Conservation (phyloP, 352 stramenopile species). For the Globisporangium cylindrosporum region DNA sequence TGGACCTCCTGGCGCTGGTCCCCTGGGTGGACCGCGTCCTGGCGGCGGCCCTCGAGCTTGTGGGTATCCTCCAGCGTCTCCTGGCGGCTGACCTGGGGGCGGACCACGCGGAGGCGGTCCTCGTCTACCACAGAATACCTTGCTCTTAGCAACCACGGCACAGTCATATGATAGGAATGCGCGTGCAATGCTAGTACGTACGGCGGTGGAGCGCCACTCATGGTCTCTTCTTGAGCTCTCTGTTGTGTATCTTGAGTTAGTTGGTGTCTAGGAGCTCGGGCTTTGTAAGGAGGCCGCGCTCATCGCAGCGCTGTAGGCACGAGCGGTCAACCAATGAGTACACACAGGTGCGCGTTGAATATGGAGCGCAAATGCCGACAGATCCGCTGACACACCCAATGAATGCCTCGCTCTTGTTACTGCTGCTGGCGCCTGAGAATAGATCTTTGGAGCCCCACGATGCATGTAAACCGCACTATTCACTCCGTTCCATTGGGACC, state of each 20-base stretch:
- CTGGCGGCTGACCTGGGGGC: conserved; percentile 27
- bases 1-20: conserved; percentile 36
- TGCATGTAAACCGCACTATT: background rate
- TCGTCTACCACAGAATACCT: conserved; percentile 6
- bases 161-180: no score
- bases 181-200: conserved; percentile 12
- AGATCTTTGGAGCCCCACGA: background rate
- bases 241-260: background rate
- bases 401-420: background rate
- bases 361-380: background rate
- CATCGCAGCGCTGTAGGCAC: background rate
- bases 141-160: no score
- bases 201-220: conserved; percentile 29
- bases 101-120: conserved; percentile 33
- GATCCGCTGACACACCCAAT: background rate
- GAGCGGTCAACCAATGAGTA: background rate
- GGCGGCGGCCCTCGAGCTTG: conserved; percentile 53
- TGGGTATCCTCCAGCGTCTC: conserved; percentile 32
- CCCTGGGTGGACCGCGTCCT: conserved; percentile 30
- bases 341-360: background rate
- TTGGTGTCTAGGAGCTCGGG: background rate
- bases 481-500: no score
- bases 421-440: conserved; percentile 1
- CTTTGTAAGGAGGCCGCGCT: background rate
- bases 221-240: conserved; percentile 8